Percentiles rank a stretch among this genome's conserved stretches.
Conservation (phyloP, 768 basidiomycete species). For the Amanita fuliginea region DNA sequence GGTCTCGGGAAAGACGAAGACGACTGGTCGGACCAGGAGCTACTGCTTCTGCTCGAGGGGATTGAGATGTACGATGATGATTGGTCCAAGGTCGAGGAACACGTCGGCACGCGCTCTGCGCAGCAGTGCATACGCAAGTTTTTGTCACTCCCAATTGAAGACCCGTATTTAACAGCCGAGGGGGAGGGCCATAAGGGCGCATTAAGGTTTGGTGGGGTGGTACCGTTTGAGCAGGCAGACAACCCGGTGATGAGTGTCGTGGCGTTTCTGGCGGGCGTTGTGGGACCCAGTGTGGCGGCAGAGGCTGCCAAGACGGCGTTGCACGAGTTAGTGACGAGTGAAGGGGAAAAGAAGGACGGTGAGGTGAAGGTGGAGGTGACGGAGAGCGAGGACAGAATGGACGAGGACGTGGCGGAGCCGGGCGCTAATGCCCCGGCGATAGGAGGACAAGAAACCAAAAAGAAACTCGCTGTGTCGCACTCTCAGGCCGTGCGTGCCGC, state of each 20-base stretch:
- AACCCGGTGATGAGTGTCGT: slow-evolving; percentile 99
- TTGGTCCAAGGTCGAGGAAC: slow-evolving; percentile 87
- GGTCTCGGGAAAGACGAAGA: slow-evolving; percentile 25
- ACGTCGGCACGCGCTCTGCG: slow-evolving; percentile 83
- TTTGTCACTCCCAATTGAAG: slow-evolving; percentile 93
- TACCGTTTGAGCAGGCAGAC: slow-evolving; percentile 91
- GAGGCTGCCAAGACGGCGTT: slow-evolving; percentile 89
- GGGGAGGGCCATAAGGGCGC: slow-evolving; percentile 52
- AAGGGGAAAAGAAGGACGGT: slow-evolving; percentile 24
- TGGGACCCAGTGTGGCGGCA: slow-evolving; percentile 82
- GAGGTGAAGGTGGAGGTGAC: slow-evolving; percentile 17
- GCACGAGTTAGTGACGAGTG: slow-evolving; percentile 64
- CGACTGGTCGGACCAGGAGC: slow-evolving; percentile 89
- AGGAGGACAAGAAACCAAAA: slow-evolving; percentile 15
- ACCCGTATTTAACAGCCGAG: slow-evolving; percentile 75
- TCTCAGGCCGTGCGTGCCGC: slow-evolving; percentile 78
- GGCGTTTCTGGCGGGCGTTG: slow-evolving; percentile 90
- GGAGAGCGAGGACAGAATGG: slow-evolving; percentile 33
- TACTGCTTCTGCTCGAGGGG: slow-evolving; percentile 82
- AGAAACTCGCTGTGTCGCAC: slow-evolving; percentile 39
- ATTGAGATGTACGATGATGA: slow-evolving; percentile 99
- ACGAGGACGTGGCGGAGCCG: slow-evolving; percentile 24
- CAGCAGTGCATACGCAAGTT: slow-evolving; percentile 96
- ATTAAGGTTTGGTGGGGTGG: slow-evolving; percentile 61
- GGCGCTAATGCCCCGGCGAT: slow-evolving; percentile 12